Evolutionary conservation across 192 early-diverging fungal species (phyloP), one percentile per base, ranked within the genome.

Genomic region (Irineochytrium annulatum): DNA sequence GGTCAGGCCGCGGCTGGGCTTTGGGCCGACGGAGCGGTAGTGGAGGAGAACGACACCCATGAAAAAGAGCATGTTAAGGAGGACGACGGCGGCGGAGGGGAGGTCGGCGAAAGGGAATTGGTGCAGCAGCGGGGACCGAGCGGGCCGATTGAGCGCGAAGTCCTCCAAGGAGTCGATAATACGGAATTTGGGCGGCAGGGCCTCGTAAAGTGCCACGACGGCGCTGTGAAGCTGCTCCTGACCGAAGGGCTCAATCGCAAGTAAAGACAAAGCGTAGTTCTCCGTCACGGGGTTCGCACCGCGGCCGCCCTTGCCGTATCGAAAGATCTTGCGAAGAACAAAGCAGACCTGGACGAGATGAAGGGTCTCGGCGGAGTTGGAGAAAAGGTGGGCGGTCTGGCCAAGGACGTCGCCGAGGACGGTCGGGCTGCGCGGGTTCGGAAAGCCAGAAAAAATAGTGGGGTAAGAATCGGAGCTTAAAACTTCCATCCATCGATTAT

Each of bases 341-440:
- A 34, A 68, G 16, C 39, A 60, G 19, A 65, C 56, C 34, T 70
- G 61, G 28, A 70, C 56, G 3, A 70, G 41, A 41, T 59, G 52
- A 20, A 39, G 17, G 22, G 43, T 31, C 6, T 43, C 61, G 2
- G 34, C 20, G 13, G 52, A 3, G 11, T 57, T 32, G 34, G 55
- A 43, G 31, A 68, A 65, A 17, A 66, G 35, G 28, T 65, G 62
- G 5, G 35, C 58, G 3, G 44, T 43, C 22, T 59, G 45, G 51
- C 69, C 57, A 53, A 59, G 37, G n/a, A n/a, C n/a, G n/a, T n/a
- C n/a, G n/a, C n/a, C n/a, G n/a, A n/a, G n/a, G n/a, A n/a, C n/a
- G n/a, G n/a, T n/a, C n/a, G n/a, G n/a, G n/a, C n/a, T n/a, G n/a
- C n/a, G n/a, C n/a, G n/a, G n/a, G n/a, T n/a, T n/a, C n/a, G n/a